A percentile compares a stretch with the other conserved stretches of the same genome.
phyloP scores from a whole-genome alignment of 2,329 filamentous ascomycete species.

The Fusarium tupiense region DNA sequence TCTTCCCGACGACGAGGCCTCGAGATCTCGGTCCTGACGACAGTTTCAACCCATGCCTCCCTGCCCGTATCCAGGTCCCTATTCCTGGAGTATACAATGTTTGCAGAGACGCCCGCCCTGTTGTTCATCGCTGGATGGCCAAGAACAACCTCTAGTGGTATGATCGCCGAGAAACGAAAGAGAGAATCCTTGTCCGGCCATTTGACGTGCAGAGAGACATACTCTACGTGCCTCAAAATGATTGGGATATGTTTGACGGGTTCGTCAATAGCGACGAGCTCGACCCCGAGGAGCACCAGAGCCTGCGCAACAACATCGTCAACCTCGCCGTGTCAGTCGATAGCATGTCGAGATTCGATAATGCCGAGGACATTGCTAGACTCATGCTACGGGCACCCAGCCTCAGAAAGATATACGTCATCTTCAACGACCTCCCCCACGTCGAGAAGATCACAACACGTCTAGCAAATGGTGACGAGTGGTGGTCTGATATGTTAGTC shows the following conservation, averaged over 20 bases:
- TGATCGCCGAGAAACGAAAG: not conserved
- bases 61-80: not conserved
- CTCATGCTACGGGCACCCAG: not conserved
- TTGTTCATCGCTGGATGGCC: not conserved
- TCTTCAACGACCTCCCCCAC: not conserved
- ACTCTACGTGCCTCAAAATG: not conserved
- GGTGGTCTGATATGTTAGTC: not conserved
- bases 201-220: not conserved
- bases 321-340: not conserved
- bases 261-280: not conserved
- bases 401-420: not conserved
- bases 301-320: not conserved
- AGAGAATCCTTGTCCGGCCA: not conserved
- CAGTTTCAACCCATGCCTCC: not conserved
- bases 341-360: not conserved
- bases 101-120: not conserved
- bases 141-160: not conserved
- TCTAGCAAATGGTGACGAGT: not conserved
- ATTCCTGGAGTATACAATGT: not conserved
- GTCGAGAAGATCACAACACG: not conserved
- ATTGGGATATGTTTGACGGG: not conserved
- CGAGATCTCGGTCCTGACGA: rapidly evolving
- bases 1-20: not conserved
- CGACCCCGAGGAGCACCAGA: not conserved
- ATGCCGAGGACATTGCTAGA: not conserved